Base-by-base conservation (phyloP, 345 rosid species). In the Kernera saxatilis region DNA sequence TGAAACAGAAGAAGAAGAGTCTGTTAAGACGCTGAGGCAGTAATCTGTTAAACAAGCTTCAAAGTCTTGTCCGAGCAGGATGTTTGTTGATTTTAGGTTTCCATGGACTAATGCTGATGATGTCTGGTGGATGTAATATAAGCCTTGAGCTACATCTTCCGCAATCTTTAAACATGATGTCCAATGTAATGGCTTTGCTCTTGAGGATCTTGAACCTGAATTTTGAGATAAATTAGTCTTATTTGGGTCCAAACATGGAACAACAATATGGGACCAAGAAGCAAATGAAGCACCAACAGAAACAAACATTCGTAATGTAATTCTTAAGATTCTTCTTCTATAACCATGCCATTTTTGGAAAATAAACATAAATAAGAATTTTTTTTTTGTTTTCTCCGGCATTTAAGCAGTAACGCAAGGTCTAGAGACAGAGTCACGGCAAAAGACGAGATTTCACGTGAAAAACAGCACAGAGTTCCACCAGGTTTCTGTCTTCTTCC, bases 141-240 rank as follows among this genome's bases (percentile, higher is more conserved):
- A 91, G 26, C 96, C 96, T 64, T 85, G 91, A 6, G 92, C 95
- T 49, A 88, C 95, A 79, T 91, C 99, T 73, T 91, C 99, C n/a
- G 97, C 95, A 72, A 94, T 91, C 80, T 94, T 94, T 53, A 94
- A 80, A 79, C 97, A 91, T 19, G 99, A 94, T 36, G 99, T 89
- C 97, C 97, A 94, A 50, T 91, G 97, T 52, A 91, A 88, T 35
- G 97, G 97, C 77, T 87, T 94, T 25, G 96, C 91, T 73, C 91
- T 84, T 12, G 85, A 76, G 0, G 97, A 84, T 85, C 96, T 82
- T 45, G 97, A 91, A 75, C 96, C 98, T 93, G 83, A 43, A 65
- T n/a, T 22, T 33, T 41, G 3, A 33, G 13, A 43, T 51, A 5
- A 67, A 35, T 57, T 44, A 72, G 39, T 61, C 44, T 21, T 35